Evolutionary conservation across 129 eudicot species (phyloP), one percentile per base, ranked within the genome.

Genomic region (Saussurea involucrata): DNA sequence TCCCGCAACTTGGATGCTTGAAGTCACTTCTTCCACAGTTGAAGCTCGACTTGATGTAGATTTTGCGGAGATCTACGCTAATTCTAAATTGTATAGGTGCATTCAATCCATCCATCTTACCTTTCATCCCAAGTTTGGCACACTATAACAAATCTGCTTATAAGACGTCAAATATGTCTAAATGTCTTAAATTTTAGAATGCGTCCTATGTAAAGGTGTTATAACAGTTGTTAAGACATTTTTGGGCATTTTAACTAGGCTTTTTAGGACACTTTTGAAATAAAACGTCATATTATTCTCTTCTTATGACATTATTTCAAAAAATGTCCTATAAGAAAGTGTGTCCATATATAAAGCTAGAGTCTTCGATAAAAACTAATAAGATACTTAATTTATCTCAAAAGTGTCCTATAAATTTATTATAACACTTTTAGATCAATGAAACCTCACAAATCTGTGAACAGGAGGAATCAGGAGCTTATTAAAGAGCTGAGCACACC

Each of bases 1-100:
- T 85, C 97, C 89, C 3, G 96, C 97, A n/a, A 92, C 97, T 3
- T 87, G 97, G 97, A 92, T 92, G 97, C 79, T 92, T 72, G 92
- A 92, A 15, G 80, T 87, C 82, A 83, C 75, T 68, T 69, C 97
- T 17, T 25, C 86, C n/a, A 76, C 76, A 8, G 87, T 79, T 66
- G 97, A 92, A 76, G 73, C 82, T 81, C 90, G 81, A 78, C 89
- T 87, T 18, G 76, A 68, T 15, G 89, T 92, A 10, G 91, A 89
- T 75, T 92, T 89, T 77, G 90, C 91, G 2, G 84, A 40, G 3
- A 79, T 82, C 29, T 89, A 74, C 55, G 75, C 83, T 25, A 80
- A 73, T 25, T 92, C 97, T 37, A 72, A 83, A 37, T 79, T 85
- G 24, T 85, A 87, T 66, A 78, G 69, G 91, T 87, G 76, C 25